phyloP scores from a whole-genome alignment of 1,284 basidiomycete genomes.

The Volvariella volvacea region DNA sequence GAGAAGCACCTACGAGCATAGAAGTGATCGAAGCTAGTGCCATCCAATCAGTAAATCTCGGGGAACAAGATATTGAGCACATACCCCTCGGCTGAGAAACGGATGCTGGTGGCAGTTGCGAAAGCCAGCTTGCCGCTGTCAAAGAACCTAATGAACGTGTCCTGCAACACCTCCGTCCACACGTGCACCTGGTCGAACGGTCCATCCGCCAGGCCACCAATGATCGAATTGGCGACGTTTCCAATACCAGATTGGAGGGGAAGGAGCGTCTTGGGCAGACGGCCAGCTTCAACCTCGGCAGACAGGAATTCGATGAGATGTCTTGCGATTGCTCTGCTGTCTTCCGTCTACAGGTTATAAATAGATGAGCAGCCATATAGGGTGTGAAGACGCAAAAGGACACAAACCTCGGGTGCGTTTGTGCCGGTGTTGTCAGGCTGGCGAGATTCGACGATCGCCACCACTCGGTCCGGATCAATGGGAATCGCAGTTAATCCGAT shows the following conservation, averaged over 20 bases:
- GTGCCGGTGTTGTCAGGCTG: constrained; percentile 42
- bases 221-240: constrained; percentile 47
- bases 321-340: constrained; percentile 33
- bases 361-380: background rate
- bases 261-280: constrained; percentile 37
- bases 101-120: constrained; percentile 44
- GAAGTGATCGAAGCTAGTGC: constrained; percentile 35
- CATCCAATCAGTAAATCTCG: background rate
- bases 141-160: constrained; percentile 40
- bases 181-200: constrained; percentile 44
- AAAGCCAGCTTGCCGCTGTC: constrained; percentile 43
- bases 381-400: background rate
- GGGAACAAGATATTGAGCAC: constrained; percentile 7
- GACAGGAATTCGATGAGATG: constrained; percentile 44
- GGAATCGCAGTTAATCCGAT: constrained; percentile 41
- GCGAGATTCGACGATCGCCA: constrained; percentile 38
- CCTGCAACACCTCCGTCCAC: constrained; percentile 17
- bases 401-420: constrained; percentile 36
- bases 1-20: constrained; percentile 25
- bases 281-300: constrained; percentile 36
- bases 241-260: constrained; percentile 47
- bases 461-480: constrained; percentile 42
- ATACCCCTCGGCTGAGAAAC: constrained; percentile 39
- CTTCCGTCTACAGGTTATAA: constrained; percentile 23
- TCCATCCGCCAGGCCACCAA: constrained; percentile 41